Base-by-base conservation (phyloP, 1,284 basidiomycete genomes). In the Fomitiporia mediterranea region DNA sequence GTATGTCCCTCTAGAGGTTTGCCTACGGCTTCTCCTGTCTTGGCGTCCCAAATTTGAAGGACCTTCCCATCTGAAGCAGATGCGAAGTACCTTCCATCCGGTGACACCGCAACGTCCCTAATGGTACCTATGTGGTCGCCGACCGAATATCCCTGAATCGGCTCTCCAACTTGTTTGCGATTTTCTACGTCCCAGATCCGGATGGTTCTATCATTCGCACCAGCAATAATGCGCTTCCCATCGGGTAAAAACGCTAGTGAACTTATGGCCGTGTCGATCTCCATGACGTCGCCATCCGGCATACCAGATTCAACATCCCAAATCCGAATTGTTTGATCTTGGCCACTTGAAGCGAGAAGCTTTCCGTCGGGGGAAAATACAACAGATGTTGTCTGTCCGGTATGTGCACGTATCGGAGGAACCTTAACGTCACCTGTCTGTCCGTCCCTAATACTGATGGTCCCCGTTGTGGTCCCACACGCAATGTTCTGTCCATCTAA, bases 151-250 rank as follows among this genome's bases (percentile, higher is more conserved):
- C n/a, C n/a, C n/a, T 35, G 27, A 2, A 53, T 27, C 27, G 46
- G 42, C 8, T 55, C 48, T 19, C 43, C 47, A 3, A 34, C 17
- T 4, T 40, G 15, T n/a, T 56, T 49, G 48, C 62, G 46, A 2
- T n/a, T 56, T 4, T 23, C 35, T 6, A 51, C 60, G 34, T 65
- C 56, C 61, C 63, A 63, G 11, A 65, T 53, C 6, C 52, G 34
- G 1, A 63, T 34, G n/a, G 50, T 53, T 2, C 40, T n/a, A 47
- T 63, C 63, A 0, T 28, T 6, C 0, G 60, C 61, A 6, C 58
- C 61, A 4, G 65, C 64, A 1, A 64, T 60, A 19, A 66, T 53
- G 3, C 49, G 44, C 25, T 30, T 48, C 2, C 65, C 65, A 47
- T 67, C 62, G 3, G 57, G 56, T 2, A 63, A 64, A 21, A 50